A percentile compares a stretch with the other conserved stretches of the same genome.
phyloP scores from a whole-genome alignment of 192 early-diverging fungal genomes.

The Coemansia nantahalensis region DNA sequence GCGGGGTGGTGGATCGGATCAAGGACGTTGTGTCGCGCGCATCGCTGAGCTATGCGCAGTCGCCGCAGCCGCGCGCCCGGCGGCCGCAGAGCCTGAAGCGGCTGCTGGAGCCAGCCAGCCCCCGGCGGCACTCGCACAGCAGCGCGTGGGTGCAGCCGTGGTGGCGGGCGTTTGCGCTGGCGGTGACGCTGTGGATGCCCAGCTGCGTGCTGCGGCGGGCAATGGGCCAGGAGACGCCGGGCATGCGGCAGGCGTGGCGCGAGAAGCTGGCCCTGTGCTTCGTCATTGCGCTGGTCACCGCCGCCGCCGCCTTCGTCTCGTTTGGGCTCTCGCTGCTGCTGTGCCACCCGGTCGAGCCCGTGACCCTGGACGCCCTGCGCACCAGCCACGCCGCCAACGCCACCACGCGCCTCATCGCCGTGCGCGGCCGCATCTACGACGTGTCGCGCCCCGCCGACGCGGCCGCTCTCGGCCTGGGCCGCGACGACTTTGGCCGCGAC shows the following conservation, averaged over 20 bases:
- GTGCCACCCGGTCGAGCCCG: slow-evolving; percentile 36
- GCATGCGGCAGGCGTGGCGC: slow-evolving; percentile 76
- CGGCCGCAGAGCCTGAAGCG: not conserved
- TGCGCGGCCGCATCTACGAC: slow-evolving; percentile 46
- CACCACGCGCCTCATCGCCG: slow-evolving; percentile 8
- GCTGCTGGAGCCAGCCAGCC: not conserved
- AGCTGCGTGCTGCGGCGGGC: slow-evolving; percentile 57
- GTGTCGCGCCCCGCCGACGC: slow-evolving; percentile 6
- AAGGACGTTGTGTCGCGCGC: slow-evolving; percentile 40
- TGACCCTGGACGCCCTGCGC: slow-evolving; percentile 21
- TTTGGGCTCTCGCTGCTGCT: slow-evolving; percentile 34
- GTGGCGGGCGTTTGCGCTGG: slow-evolving; percentile 64
- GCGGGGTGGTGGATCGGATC: slow-evolving; percentile 23
- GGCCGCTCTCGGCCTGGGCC: slow-evolving; percentile 6
- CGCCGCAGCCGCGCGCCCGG: too few species aligned
- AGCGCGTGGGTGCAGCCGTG: slow-evolving; percentile 37
- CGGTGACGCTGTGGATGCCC: slow-evolving; percentile 71
- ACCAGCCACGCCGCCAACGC: slow-evolving; percentile 16
- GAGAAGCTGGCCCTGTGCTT: slow-evolving; percentile 80
- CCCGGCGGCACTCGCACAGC: slow-evolving; percentile 30
- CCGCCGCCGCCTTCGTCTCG: slow-evolving; percentile 21
- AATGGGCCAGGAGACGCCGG: slow-evolving; percentile 55
- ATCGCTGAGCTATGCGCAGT: slow-evolving; percentile 28
- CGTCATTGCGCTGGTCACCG: slow-evolving; percentile 62
- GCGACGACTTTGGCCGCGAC: slow-evolving; percentile 52